phyloP scores from a whole-genome alignment of 2,329 filamentous ascomycete species.

The Neofusicoccum cordaticola region DNA sequence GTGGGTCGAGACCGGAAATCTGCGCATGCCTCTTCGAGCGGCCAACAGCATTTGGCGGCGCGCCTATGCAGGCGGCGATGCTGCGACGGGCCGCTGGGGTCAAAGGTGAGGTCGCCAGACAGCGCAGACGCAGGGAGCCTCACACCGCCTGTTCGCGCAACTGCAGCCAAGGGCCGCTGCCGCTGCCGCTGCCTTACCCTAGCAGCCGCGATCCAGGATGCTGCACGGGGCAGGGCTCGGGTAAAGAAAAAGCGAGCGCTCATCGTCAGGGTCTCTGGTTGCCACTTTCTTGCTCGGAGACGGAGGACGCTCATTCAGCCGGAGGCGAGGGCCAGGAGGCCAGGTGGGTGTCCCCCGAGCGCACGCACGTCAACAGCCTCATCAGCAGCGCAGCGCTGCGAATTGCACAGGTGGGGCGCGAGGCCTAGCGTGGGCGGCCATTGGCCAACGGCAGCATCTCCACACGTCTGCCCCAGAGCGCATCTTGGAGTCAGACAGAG shows the following conservation, averaged over 20 bases:
- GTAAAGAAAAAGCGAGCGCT: neutral
- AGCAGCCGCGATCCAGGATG: neutral
- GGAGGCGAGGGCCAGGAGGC: neutral
- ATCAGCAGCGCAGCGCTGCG: neutral
- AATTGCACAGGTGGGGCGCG: neutral
- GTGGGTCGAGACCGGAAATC: slow-evolving; percentile 6
- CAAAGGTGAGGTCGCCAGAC: slow-evolving; percentile 2
- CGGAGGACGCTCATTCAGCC: slow-evolving; percentile 2
- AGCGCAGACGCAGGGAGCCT: slow-evolving; percentile 13
- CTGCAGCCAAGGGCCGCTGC: slow-evolving; percentile 6
- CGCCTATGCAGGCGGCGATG: slow-evolving; percentile 6
- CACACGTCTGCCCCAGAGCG: slow-evolving; percentile 4
- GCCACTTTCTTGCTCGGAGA: slow-evolving; percentile 1
- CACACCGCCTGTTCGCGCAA: slow-evolving; percentile 13
- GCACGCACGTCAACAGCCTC: slow-evolving; percentile 7
- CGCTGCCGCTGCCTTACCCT: neutral
- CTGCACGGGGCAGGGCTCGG: neutral
- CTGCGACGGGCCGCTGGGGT: neutral
- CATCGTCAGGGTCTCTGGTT: slow-evolving; percentile 2
- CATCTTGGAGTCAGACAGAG: slow-evolving; percentile 10
- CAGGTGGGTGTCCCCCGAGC: neutral
- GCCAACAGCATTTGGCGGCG: slow-evolving; percentile 4
- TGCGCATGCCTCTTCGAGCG: slow-evolving; percentile 10
- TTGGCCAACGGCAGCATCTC: neutral
- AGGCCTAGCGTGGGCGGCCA: neutral